phyloP scores from a whole-genome alignment of 176 grass and related monocot genomes.

The Eragrostis curvula region DNA sequence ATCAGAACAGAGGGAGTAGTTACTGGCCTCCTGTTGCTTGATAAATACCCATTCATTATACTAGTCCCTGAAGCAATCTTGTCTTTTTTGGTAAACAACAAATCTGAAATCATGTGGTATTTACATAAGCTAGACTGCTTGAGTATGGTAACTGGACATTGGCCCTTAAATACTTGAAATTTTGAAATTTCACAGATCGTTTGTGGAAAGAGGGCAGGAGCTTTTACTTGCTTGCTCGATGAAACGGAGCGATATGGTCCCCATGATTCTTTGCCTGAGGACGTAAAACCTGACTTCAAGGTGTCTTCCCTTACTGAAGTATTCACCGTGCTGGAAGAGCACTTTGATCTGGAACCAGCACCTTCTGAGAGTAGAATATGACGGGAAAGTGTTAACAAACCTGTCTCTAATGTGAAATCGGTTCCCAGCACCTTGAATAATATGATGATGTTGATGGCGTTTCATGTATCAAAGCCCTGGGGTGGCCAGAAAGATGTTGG shows the following conservation, averaged over 20 bases:
- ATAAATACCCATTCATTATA: not conserved
- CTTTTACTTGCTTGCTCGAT: conserved; percentile 93
- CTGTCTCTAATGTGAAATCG: not conserved
- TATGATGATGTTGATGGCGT: conserved; percentile 21
- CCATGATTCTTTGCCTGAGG: conserved; percentile 52
- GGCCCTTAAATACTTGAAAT: not conserved
- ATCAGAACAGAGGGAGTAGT: too few relatives aligned
- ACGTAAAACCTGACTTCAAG: conserved; percentile 80
- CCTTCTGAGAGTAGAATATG: conserved; percentile 47
- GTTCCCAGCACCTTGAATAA: conserved; percentile 34
- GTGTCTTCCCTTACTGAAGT: conserved; percentile 76
- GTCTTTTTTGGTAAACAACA: not conserved
- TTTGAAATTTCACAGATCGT: conserved; percentile 52
- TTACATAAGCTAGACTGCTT: not conserved
- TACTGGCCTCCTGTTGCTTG: not conserved
- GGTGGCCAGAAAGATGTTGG: not conserved
- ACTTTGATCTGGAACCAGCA: conserved; percentile 62
- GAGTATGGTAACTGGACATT: not conserved
- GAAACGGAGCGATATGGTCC: conserved; percentile 72
- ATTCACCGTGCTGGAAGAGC: conserved; percentile 53
- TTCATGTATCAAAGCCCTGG: not conserved
- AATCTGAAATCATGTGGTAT: not conserved
- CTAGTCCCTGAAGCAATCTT: not conserved
- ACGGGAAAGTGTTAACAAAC: conserved; percentile 11
- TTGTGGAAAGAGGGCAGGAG: conserved; percentile 86